These are phyloP conservation scores for Cinnamomum chago DNA, from an alignment of 164 flowering plant genomes.

Conservation along the genomic window DNA sequence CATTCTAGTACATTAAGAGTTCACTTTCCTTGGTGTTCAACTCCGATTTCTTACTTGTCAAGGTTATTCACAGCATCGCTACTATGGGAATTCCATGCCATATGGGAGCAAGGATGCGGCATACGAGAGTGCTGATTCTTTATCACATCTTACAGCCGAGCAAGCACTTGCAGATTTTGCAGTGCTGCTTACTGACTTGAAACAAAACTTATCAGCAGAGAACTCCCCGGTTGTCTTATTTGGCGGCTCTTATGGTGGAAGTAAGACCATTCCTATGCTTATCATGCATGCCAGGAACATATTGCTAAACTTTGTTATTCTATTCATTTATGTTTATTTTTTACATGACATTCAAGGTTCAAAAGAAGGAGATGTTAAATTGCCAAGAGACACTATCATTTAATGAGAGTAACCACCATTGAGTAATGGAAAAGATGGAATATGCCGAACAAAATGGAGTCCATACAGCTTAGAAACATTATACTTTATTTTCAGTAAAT, in stretches of 20 bases:
- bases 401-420: too few species aligned
- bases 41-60: not conserved
- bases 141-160: constrained; percentile 70
- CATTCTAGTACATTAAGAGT: not conserved
- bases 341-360: too few species aligned
- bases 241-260: constrained; percentile 98
- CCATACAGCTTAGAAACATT: too few species aligned
- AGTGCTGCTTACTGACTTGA: constrained; percentile 61
- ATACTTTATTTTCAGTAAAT: too few species aligned
- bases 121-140: constrained; percentile 53
- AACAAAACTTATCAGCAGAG: constrained; percentile 68
- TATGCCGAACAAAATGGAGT: too few species aligned
- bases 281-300: not conserved
- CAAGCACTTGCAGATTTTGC: constrained; percentile 93
- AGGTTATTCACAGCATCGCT: constrained; percentile 60
- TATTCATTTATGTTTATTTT: too few species aligned
- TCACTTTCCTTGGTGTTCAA: not conserved
- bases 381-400: too few species aligned
- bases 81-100: constrained; percentile 93
- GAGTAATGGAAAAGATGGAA: too few species aligned
- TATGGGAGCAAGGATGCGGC: constrained; percentile 72
- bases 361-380: too few species aligned
- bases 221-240: constrained; percentile 77
- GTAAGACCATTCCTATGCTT: constrained; percentile 34
- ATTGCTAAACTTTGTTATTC: not conserved